Conservation (phyloP, 441 rosid species). For the Brassica balearica region DNA sequence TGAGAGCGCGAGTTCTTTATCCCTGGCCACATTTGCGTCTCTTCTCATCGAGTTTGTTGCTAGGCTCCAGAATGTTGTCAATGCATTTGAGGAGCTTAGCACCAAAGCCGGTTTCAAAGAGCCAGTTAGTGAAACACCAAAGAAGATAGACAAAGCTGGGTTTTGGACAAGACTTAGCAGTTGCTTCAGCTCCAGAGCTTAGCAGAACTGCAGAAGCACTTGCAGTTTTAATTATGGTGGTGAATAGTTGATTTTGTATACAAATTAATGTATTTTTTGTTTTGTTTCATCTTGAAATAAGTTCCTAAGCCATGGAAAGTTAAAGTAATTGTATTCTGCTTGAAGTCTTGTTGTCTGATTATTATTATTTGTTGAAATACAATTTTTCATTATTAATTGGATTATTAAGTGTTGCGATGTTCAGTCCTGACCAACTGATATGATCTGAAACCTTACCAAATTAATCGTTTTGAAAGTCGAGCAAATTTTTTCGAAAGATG, state of each 20-base stretch:
- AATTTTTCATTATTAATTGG: not conserved
- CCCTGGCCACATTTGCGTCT: slow-evolving; percentile 5
- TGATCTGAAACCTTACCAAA: slow-evolving; percentile 4
- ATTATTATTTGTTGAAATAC: not conserved
- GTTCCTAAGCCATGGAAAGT: not conserved
- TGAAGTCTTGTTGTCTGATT: not conserved
- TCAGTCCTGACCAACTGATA: not conserved
- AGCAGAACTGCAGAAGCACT: not conserved
- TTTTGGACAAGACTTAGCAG: slow-evolving; percentile 1
- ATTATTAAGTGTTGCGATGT: not conserved
- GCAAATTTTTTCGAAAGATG: not conserved
- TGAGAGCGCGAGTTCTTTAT: slow-evolving; percentile 4
- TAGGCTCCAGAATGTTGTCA: slow-evolving; percentile 4
- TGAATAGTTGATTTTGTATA: slow-evolving; percentile 6
- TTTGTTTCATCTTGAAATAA: not conserved
- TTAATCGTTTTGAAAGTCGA: not conserved
- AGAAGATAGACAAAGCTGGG: not conserved
- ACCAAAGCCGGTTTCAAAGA: slow-evolving; percentile 5
- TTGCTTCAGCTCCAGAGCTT: slow-evolving; percentile 4
- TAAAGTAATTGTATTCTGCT: not conserved
- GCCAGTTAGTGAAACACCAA: not conserved
- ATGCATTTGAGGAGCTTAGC: not conserved
- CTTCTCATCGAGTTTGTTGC: slow-evolving; percentile 10
- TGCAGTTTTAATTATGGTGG: slow-evolving; percentile 4
- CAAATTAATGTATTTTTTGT: not conserved